Evolutionary conservation across 768 basidiomycete species (phyloP).

Genomic region (Leccinum subgranulosum): DNA sequence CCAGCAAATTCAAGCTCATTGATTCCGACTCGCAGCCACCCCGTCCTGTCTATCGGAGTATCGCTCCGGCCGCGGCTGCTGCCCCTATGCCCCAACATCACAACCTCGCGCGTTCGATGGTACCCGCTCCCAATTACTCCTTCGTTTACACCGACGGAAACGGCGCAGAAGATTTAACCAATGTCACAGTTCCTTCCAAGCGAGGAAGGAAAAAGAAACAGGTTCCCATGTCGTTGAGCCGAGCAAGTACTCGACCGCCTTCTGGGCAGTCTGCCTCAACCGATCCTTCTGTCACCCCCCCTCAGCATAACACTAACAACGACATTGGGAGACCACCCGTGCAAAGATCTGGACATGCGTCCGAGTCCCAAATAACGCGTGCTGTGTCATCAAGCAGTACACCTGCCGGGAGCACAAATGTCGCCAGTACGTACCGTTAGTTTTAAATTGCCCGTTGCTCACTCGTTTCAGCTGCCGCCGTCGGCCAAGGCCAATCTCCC

Average conservation of each 20-base stretch:
- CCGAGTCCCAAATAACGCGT: neutral
- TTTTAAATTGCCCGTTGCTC: neutral
- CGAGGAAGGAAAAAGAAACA: slow-evolving; percentile 16
- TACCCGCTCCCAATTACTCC: neutral
- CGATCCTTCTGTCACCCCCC: neutral
- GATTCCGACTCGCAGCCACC: slow-evolving; percentile 20
- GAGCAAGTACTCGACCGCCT: slow-evolving; percentile 5
- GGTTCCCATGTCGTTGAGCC: neutral
- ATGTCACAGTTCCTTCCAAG: neutral
- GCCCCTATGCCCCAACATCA: neutral
- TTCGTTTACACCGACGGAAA: slow-evolving; percentile 5
- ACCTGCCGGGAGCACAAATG: slow-evolving; percentile 28
- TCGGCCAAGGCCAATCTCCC: slow-evolving; percentile 12
- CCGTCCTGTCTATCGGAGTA: slow-evolving; percentile 34
- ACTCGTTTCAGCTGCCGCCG: slow-evolving; percentile 10
- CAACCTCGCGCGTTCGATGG: neutral
- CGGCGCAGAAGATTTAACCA: neutral
- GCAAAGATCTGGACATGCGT: slow-evolving; percentile 1
- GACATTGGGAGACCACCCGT: neutral
- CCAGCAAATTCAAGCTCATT: slow-evolving; percentile 45
- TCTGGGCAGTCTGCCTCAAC: slow-evolving; percentile 4
- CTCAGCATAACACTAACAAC: slow-evolving; percentile 7
- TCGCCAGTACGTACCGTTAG: slow-evolving; percentile 31
- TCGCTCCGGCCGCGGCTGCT: slow-evolving; percentile 27
- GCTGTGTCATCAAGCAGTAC: slow-evolving; percentile 2